phyloP scores from a whole-genome alignment of 352 stramenopile species.

The Globisporangium irregulare region DNA sequence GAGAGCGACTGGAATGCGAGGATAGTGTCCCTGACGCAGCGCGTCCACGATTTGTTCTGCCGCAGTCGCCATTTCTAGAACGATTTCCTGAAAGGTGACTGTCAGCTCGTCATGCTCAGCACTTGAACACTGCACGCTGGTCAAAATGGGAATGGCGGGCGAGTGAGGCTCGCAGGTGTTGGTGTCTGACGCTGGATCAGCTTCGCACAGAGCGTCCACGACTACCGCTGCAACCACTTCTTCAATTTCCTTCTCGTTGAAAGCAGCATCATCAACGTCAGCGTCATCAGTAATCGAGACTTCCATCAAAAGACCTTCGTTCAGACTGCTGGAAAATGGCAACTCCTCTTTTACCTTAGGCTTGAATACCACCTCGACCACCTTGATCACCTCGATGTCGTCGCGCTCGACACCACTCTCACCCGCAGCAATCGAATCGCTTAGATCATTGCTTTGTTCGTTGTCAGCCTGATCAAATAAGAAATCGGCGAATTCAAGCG shows the following conservation, averaged over 20 bases:
- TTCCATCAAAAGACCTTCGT: background rate
- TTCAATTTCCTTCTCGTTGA: background rate
- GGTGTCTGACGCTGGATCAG: background rate
- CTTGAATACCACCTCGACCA: background rate
- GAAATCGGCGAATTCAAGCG: background rate
- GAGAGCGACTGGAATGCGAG: background rate
- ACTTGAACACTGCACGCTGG: background rate
- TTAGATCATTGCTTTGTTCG: background rate
- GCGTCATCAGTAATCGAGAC: background rate
- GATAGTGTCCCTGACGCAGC: conserved; percentile 2
- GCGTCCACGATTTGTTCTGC: conserved; percentile 12
- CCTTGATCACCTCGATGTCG: background rate
- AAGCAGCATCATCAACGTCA: background rate
- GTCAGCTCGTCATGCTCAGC: background rate
- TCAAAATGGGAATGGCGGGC: background rate
- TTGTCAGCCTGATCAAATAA: background rate
- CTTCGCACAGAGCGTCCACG: background rate
- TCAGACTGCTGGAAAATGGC: background rate
- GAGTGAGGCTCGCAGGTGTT: background rate
- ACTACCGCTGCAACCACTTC: conserved; percentile 1
- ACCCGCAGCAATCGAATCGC: background rate
- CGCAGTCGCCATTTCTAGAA: conserved; percentile 8
- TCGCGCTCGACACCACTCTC: background rate
- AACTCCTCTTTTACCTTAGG: background rate
- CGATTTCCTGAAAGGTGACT: conserved; percentile 7